Percentiles rank a stretch among this genome's conserved stretches.
phyloP scores from a whole-genome alignment of 2,329 filamentous ascomycete genomes.

The Fusarium denticulatum region DNA sequence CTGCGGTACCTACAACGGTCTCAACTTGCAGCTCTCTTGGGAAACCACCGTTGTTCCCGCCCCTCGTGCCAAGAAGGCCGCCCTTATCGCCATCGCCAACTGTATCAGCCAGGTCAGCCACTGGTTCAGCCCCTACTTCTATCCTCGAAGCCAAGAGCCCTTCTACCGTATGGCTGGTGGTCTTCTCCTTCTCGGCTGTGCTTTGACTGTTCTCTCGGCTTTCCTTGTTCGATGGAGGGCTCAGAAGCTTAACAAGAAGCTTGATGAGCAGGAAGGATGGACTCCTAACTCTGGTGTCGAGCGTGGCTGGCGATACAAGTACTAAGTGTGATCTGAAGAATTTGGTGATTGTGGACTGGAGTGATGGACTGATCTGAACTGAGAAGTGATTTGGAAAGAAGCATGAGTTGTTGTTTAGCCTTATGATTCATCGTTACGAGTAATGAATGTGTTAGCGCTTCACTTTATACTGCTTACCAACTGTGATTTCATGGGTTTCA shows the following conservation, averaged over 20 bases:
- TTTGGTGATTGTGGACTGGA: neutral
- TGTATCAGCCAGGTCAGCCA: conserved; percentile 53
- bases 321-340: neutral
- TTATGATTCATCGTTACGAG: neutral
- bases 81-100: conserved; percentile 56
- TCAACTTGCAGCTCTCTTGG: conserved; percentile 55
- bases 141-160: conserved; percentile 43
- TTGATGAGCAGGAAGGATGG: conserved; percentile 26
- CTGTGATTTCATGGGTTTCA: no score
- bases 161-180: conserved; percentile 46
- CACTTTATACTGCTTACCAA: accelerated
- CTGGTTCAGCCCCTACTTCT: conserved; percentile 56
- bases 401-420: neutral
- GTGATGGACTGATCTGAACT: neutral
- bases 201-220: neutral
- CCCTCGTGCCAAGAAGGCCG: conserved; percentile 53
- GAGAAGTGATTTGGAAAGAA: neutral
- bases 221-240: conserved; percentile 12
- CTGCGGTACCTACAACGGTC: conserved; percentile 52
- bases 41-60: conserved; percentile 54
- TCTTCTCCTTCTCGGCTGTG: conserved; percentile 1
- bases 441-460: neutral
- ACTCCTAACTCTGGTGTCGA: conserved; percentile 21
- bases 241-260: conserved; percentile 17
- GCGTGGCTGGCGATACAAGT: conserved; percentile 27